phyloP scores from a whole-genome alignment of 306 rosid species.

The Canavalia gladiata region DNA sequence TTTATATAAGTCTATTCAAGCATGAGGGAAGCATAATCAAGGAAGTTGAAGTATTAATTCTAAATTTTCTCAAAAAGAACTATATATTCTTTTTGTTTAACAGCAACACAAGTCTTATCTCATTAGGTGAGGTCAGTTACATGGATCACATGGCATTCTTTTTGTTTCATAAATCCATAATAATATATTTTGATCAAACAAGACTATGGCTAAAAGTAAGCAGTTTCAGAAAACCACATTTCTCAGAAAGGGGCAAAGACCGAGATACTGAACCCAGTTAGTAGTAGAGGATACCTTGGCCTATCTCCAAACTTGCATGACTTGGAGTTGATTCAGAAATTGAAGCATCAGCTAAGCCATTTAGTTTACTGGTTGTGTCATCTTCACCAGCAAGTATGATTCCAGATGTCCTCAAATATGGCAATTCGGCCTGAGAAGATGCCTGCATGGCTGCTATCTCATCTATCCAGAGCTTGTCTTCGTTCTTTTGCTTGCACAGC shows the following conservation, averaged over 20 bases:
- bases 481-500: conserved; percentile 92
- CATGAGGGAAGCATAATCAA: background rate
- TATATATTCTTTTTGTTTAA: conserved; percentile 25
- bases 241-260: conserved; percentile 12
- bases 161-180: background rate
- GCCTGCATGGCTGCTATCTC: conserved; percentile 98
- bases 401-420: conserved; percentile 83
- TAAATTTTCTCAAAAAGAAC: conserved; percentile 19
- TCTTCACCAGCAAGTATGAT: conserved; percentile 95
- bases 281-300: conserved; percentile 70
- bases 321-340: conserved; percentile 80
- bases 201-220: background rate
- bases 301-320: conserved; percentile 81
- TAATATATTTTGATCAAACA: conserved; percentile 27
- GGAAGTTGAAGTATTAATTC: conserved; percentile 20
- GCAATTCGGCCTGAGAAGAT: conserved; percentile 71
- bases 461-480: conserved; percentile 93
- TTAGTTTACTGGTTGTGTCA: conserved; percentile 60
- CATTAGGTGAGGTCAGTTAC: too few species aligned
- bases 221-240: conserved; percentile 1
- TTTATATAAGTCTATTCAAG: conserved; percentile 6
- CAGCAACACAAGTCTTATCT: background rate
- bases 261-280: conserved; percentile 15
- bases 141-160: too few species aligned
- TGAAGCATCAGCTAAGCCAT: conserved; percentile 62